Percentiles rank a stretch among this genome's conserved stretches.
Conservation (phyloP, 768 basidiomycete species). For the Collybia nuda region DNA sequence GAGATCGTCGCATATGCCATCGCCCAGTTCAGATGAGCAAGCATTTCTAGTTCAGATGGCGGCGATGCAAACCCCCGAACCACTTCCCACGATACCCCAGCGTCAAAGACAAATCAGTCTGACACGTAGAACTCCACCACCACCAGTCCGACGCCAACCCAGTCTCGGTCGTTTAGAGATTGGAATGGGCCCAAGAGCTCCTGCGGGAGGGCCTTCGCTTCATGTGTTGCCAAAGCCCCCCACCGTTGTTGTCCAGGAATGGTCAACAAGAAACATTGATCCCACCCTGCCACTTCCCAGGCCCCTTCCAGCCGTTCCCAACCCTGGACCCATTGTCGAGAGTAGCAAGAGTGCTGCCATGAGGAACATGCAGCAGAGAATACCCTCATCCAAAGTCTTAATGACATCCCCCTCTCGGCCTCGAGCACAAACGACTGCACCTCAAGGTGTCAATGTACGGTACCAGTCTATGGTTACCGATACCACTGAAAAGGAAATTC, state of each 20-base stretch:
- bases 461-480: constrained; percentile 27
- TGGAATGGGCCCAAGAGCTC: constrained; percentile 17
- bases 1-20: constrained; percentile 3
- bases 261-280: constrained; percentile 7
- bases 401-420: constrained; percentile 10
- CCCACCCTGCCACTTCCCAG: constrained; percentile 9
- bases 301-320: constrained; percentile 22
- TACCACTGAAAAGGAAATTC: constrained; percentile 2
- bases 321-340: constrained; percentile 6
- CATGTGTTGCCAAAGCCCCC: constrained; percentile 15
- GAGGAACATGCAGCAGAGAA: neutral
- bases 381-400: constrained; percentile 8
- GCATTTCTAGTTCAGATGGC: constrained; percentile 11
- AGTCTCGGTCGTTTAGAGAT: constrained; percentile 27
- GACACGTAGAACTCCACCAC: constrained; percentile 22
- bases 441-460: constrained; percentile 18
- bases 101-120: constrained; percentile 16
- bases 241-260: constrained; percentile 19
- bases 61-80: constrained; percentile 18
- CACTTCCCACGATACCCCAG: constrained; percentile 8
- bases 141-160: constrained; percentile 21
- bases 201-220: neutral
- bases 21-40: constrained; percentile 16
- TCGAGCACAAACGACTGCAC: constrained; percentile 11
- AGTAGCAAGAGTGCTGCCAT: constrained; percentile 12